These are phyloP conservation scores for Obba rivulosa DNA, from an alignment of 768 basidiomycete genomes.

Conservation along the genomic window DNA sequence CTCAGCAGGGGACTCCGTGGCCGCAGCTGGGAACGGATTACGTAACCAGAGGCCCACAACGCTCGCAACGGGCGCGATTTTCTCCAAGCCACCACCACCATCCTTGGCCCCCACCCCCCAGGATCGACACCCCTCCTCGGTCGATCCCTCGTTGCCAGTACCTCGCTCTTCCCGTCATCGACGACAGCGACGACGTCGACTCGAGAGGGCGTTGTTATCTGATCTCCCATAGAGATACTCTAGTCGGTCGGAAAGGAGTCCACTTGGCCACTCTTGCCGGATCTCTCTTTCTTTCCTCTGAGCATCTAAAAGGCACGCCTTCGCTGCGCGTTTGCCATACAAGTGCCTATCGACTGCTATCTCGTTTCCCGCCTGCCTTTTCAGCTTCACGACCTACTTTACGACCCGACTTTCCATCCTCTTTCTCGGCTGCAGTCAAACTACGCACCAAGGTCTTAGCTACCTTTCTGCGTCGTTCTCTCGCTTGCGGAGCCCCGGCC, in stretches of 20 bases:
- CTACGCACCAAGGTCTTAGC: constrained; percentile 11
- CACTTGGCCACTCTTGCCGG: constrained; percentile 12
- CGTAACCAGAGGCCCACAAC: constrained; percentile 14
- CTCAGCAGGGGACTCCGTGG: constrained; percentile 6
- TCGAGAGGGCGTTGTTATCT: constrained; percentile 26
- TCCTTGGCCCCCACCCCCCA: constrained; percentile 25
- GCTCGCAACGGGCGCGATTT: constrained; percentile 18
- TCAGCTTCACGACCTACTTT: constrained; percentile 60
- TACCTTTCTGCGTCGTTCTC: constrained; percentile 29
- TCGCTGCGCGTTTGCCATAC: constrained; percentile 84
- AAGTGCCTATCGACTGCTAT: constrained; percentile 23
- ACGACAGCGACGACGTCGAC: constrained; percentile 39
- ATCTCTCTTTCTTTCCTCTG: constrained; percentile 13
- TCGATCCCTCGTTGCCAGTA: constrained; percentile 37
- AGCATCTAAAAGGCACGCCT: constrained; percentile 81
- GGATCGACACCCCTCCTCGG: constrained; percentile 39
- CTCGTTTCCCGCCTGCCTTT: constrained; percentile 20
- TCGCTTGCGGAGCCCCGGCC: constrained; percentile 29
- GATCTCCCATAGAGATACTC: constrained; percentile 19
- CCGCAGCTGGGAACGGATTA: constrained; percentile 11
- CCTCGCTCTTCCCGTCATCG: constrained; percentile 30
- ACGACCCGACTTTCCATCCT: constrained; percentile 52
- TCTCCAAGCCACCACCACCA: constrained; percentile 23
- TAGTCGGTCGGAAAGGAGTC: constrained; percentile 22
- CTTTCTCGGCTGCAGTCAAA: constrained; percentile 33